These are phyloP conservation scores for Gynostemma pentaphyllum DNA, from an alignment of 306 rosid genomes.

Conservation along the genomic window DNA sequence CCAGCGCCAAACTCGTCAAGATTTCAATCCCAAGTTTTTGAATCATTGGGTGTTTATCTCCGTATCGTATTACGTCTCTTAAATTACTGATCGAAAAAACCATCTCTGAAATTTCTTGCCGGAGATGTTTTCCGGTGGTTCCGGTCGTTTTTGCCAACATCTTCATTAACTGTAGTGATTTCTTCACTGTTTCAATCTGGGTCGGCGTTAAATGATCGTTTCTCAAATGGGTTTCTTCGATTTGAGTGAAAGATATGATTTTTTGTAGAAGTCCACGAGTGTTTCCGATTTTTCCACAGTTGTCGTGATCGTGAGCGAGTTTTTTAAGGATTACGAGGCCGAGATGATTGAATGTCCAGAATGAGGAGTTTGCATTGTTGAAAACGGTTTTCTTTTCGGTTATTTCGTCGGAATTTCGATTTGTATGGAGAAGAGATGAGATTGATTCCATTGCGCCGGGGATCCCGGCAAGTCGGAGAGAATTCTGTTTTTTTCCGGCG, in stretches of 20 bases:
- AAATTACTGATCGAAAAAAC: conserved; percentile 78
- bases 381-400: conserved; percentile 44
- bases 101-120: conserved; percentile 72
- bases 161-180: conserved; percentile 80
- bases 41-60: conserved; percentile 49
- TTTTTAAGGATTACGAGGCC: conserved; percentile 78
- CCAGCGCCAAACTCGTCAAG: conserved; percentile 63
- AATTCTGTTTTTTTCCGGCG: conserved; percentile 80
- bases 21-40: conserved; percentile 82
- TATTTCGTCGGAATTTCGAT: conserved; percentile 49
- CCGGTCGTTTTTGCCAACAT: conserved; percentile 78
- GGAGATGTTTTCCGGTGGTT: conserved; percentile 51
- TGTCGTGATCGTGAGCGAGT: conserved; percentile 79
- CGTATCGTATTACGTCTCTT: conserved; percentile 62
- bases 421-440: conserved; percentile 61
- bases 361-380: conserved; percentile 36
- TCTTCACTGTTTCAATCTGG: conserved; percentile 52
- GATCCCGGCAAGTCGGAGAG: conserved; percentile 70
- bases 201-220: conserved; percentile 30
- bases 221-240: conserved; percentile 52
- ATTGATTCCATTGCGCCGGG: conserved; percentile 95
- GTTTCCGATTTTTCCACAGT: conserved; percentile 86
- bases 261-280: conserved; percentile 84
- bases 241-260: conserved; percentile 68
- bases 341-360: conserved; percentile 69